phyloP scores from a whole-genome alignment of 2,329 filamentous ascomycete genomes.

The Trichoderma atroviride region DNA sequence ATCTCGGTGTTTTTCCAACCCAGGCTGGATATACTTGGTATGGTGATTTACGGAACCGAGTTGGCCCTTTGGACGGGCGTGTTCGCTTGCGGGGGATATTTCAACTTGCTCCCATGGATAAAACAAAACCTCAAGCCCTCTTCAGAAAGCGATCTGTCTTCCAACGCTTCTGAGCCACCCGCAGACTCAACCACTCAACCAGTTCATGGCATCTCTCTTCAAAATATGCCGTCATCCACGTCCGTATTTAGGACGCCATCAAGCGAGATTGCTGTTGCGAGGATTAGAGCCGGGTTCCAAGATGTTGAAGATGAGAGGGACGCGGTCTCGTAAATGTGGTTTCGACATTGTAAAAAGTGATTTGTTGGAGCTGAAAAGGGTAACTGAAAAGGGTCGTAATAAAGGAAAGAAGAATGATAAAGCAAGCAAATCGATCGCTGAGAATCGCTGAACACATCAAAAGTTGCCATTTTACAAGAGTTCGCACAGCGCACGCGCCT shows the following conservation, averaged over 20 bases:
- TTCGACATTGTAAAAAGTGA: neutral
- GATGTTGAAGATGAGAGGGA: neutral
- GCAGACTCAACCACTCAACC: neutral
- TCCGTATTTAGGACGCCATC: slow-evolving; percentile 27
- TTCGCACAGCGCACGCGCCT: neutral
- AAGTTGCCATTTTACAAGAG: neutral
- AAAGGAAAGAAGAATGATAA: neutral
- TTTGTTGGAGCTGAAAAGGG: neutral
- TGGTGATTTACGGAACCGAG: slow-evolving; percentile 69
- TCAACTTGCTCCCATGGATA: slow-evolving; percentile 64
- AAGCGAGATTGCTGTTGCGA: slow-evolving; percentile 12
- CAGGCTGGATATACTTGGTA: slow-evolving; percentile 60
- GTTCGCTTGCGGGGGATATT: slow-evolving; percentile 66
- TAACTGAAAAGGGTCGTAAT: neutral
- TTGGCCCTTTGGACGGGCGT: slow-evolving; percentile 68
- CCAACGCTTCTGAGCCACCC: neutral
- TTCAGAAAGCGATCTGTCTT: neutral
- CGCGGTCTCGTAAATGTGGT: neutral
- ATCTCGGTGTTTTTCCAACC: slow-evolving; percentile 65
- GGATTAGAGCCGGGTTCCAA: slow-evolving; percentile 15
- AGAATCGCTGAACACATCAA: neutral
- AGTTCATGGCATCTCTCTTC: slow-evolving; percentile 24
- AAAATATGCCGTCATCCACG: slow-evolving; percentile 25
- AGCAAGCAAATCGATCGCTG: neutral
- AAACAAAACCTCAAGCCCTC: slow-evolving; percentile 35